Percentiles rank a stretch among this genome's conserved stretches.
Conservation (phyloP, 257 asterid genomes). For the Paulownia fortunei region DNA sequence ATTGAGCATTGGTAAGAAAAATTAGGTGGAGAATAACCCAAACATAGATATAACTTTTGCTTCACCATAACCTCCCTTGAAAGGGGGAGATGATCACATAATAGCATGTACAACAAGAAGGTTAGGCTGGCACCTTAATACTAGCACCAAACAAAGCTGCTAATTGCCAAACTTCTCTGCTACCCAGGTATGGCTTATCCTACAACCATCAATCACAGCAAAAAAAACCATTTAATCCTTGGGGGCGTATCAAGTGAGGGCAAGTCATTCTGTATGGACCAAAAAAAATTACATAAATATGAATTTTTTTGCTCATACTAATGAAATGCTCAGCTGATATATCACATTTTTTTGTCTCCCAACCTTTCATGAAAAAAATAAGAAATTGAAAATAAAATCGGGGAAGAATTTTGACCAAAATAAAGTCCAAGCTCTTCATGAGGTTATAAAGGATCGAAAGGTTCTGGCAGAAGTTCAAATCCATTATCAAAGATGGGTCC, state of each 20-base stretch:
- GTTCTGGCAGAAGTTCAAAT: conserved; percentile 90
- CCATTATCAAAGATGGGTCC: conserved; percentile 86
- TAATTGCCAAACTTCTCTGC: neutral
- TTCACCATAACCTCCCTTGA: too few species aligned
- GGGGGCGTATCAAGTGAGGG: neutral
- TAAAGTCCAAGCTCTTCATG: conserved; percentile 30
- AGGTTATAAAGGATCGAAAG: conserved; percentile 71
- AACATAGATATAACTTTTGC: too few species aligned
- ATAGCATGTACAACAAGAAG: conserved; percentile 20
- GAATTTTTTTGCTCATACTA: conserved; percentile 35
- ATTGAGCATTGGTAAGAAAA: too few species aligned
- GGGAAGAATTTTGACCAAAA: conserved; percentile 25
- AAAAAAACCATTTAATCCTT: neutral
- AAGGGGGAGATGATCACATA: too few species aligned
- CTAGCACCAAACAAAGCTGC: neutral
- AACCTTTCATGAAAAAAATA: conserved; percentile 22
- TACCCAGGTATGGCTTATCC: neutral
- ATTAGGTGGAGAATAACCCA: too few species aligned
- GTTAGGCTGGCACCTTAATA: neutral
- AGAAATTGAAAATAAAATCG: conserved; percentile 19
- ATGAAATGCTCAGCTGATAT: conserved; percentile 23
- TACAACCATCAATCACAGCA: conserved; percentile 14
- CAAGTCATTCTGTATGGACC: conserved; percentile 11
- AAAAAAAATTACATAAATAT: conserved; percentile 24
- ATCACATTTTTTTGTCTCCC: conserved; percentile 26